Evolutionary conservation across 2,329 filamentous ascomycete species (phyloP), one percentile per base, ranked within the genome.

Genomic region (Colletotrichum cereale): DNA sequence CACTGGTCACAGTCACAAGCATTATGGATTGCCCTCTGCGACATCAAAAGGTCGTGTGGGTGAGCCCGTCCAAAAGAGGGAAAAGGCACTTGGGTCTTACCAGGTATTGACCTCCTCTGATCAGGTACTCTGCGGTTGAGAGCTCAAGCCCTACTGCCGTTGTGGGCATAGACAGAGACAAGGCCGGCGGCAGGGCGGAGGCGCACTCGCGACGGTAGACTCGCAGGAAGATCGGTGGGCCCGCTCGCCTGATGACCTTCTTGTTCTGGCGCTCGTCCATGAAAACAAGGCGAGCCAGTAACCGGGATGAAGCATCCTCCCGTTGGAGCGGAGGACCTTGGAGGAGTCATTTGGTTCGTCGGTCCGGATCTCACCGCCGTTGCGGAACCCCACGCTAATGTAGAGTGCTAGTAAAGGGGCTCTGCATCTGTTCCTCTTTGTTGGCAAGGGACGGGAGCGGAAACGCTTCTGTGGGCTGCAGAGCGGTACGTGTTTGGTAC

Each of bases 361-460:
- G 21, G 50, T 55, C 57, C 42, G 29, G 38, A 31, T 66, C 62
- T 58, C 52, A 48, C 53, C 62, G 52, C 62, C 57, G 38, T 26
- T 66, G 62, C 40, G 62, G 53, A 66, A 66, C 52, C 53, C 62
- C 62, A 64, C 50, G n/a, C 62, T 66, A 42, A 31, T 12, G 48
- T 24, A 50, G 24, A 50, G 48, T 29, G 29, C 52, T 16, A 34
- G 29, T 18, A 8, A 55, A 6, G 52, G 44, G 34, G 63, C 63
- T 57, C 42, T 36, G 24, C 55, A 16, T 66, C 24, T 52, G 31
- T 38, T 57, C 55, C 29, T 60, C 14, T 21, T 42, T 16, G 36
- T 55, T 40, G 8, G 26, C 55, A 40, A 48, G 29, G 63, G 50
- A 58, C 50, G 24, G 50, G 18, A 48, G 34, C 31, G 34, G 16